Conservation (phyloP, 345 rosid genomes). For the Iberis pinnata region DNA sequence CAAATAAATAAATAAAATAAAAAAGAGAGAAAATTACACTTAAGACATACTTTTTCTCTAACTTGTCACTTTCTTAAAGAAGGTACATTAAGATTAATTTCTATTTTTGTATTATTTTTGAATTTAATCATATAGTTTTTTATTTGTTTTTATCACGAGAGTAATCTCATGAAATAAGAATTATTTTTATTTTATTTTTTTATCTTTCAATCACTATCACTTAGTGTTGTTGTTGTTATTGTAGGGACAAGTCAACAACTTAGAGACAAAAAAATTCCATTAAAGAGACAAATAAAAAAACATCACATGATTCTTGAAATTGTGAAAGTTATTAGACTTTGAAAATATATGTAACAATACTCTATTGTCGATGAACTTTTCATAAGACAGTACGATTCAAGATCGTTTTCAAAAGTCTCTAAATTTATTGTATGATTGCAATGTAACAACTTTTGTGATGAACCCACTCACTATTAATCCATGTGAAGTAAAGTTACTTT, state of each 20-base stretch:
- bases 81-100: conserved; percentile 9
- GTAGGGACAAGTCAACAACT: conserved; percentile 22
- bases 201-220: conserved; percentile 23
- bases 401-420: conserved; percentile 14
- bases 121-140: conserved; percentile 5
- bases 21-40: no score
- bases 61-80: conserved; percentile 19
- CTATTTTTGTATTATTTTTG: conserved; percentile 26
- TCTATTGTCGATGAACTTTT: conserved; percentile 21
- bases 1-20: conserved; percentile 13
- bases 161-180: conserved; percentile 22
- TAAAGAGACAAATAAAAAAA: conserved; percentile 20
- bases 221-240: conserved; percentile 17
- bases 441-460: conserved; percentile 13
- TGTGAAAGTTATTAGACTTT: no score
- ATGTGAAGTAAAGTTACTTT: conserved; percentile 15
- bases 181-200: conserved; percentile 19
- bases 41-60: conserved; percentile 6
- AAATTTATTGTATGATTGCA: conserved; percentile 10
- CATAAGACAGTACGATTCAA: conserved; percentile 11
- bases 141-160: conserved; percentile 22
- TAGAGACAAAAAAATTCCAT: conserved; percentile 25
- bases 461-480: no score
- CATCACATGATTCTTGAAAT: conserved; percentile 25
- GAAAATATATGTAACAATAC: conserved; percentile 12